Percentiles rank a stretch among this genome's conserved stretches.
Evolutionary conservation across 2,329 filamentous ascomycete species (phyloP).

Genomic region (Scleromitrula shiraiana): DNA sequence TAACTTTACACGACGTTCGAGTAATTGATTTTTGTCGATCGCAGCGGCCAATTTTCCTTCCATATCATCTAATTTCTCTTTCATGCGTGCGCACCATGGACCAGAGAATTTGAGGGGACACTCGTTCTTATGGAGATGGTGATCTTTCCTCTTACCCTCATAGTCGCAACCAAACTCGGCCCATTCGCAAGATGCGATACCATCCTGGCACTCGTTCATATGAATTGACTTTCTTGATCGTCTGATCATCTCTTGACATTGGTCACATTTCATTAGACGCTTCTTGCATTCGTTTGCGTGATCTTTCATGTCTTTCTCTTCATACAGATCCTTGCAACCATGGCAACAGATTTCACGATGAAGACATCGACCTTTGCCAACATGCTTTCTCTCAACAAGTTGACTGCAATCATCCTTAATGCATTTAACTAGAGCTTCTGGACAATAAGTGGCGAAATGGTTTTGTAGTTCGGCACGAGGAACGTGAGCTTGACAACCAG

Average conservation of each 20-base stretch:
- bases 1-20: slow-evolving; percentile 37
- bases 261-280: slow-evolving; percentile 20
- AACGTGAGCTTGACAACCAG: slow-evolving; percentile 45
- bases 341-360: slow-evolving; percentile 45
- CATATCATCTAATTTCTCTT: slow-evolving; percentile 34
- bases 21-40: slow-evolving; percentile 33
- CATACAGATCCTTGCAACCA: slow-evolving; percentile 41
- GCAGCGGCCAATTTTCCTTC: slow-evolving; percentile 40
- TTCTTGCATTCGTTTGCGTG: slow-evolving; percentile 43
- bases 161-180: slow-evolving; percentile 42
- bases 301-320: slow-evolving; percentile 40
- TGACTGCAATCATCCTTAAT: slow-evolving; percentile 40
- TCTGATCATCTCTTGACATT: slow-evolving; percentile 24
- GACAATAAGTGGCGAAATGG: slow-evolving; percentile 50
- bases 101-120: slow-evolving; percentile 48
- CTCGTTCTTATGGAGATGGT: slow-evolving; percentile 38
- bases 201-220: slow-evolving; percentile 39
- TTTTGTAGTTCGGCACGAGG: slow-evolving; percentile 46
- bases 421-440: slow-evolving; percentile 48
- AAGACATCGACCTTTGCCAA: slow-evolving; percentile 44
- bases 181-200: slow-evolving; percentile 38
- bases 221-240: slow-evolving; percentile 23
- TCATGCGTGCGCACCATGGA: slow-evolving; percentile 39
- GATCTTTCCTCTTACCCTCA: slow-evolving; percentile 31
- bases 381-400: slow-evolving; percentile 43